Evolutionary conservation across 805 yeast genomes (phyloP).

Genomic region (Zygoascus tannicola): DNA sequence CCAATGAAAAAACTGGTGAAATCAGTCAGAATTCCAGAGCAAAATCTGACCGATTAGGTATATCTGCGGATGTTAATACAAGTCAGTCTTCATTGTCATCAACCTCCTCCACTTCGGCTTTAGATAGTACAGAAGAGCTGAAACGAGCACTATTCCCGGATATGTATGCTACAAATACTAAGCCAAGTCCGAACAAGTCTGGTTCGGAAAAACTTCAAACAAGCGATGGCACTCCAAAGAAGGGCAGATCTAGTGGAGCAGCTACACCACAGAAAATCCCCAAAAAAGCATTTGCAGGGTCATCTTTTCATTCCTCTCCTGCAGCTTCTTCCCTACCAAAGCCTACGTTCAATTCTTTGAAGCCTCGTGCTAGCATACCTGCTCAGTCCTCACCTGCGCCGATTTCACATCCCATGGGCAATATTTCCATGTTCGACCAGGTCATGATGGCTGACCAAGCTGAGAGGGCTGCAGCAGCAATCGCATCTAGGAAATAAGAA

Average conservation of each 20-base stretch:
- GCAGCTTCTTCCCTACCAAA: slow-evolving; percentile 23
- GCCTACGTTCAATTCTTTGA: slow-evolving; percentile 15
- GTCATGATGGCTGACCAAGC: slow-evolving; percentile 17
- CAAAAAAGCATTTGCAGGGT: slow-evolving; percentile 19
- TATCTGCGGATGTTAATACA: too few species aligned
- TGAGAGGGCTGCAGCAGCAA: slow-evolving; percentile 11
- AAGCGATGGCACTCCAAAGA: not conserved
- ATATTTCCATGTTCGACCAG: slow-evolving; percentile 15
- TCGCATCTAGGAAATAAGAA: too few species aligned
- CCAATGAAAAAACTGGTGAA: not conserved
- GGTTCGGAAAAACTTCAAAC: not conserved
- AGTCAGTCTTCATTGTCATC: too few species aligned
- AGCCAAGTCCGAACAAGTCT: not conserved
- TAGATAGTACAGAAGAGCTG: slow-evolving; percentile 12
- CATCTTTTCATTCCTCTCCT: slow-evolving; percentile 23
- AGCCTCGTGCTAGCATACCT: slow-evolving; percentile 4
- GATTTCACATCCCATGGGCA: slow-evolving; percentile 5
- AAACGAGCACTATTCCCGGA: slow-evolving; percentile 20
- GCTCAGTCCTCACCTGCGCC: not conserved
- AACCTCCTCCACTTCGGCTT: not conserved
- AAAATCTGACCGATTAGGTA: too few species aligned
- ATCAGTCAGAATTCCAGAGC: not conserved
- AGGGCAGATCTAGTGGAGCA: not conserved
- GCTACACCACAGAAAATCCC: slow-evolving; percentile 5
- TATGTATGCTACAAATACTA: slow-evolving; percentile 12